Evolutionary conservation across 176 grass and related monocot species (phyloP).

Genomic region (Phoenix dactylifera): DNA sequence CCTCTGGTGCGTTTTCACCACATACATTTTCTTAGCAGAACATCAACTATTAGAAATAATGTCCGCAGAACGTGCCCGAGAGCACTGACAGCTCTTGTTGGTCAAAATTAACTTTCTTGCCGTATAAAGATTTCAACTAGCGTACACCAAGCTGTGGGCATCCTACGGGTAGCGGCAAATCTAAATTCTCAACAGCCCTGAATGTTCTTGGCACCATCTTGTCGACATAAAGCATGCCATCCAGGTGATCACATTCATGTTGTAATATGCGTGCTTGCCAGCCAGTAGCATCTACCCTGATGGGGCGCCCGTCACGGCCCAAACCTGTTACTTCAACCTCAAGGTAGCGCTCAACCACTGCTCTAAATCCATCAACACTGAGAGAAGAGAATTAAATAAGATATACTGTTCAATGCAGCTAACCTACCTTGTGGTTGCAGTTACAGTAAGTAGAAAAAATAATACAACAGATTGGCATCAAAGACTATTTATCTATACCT

Average conservation of each 20-base stretch:
- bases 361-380: conserved; percentile 91
- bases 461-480: too few species aligned
- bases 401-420: background rate
- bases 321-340: conserved; percentile 88
- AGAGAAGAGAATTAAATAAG: conserved; percentile 11
- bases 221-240: conserved; percentile 83
- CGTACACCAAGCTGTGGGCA: conserved; percentile 54
- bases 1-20: too few species aligned
- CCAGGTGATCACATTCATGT: conserved; percentile 92
- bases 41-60: too few species aligned
- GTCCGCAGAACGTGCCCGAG: too few species aligned
- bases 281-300: conserved; percentile 70
- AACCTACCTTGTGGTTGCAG: too few species aligned
- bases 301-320: conserved; percentile 45
- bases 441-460: too few species aligned
- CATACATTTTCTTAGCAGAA: too few species aligned
- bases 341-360: conserved; percentile 58
- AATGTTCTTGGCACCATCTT: conserved; percentile 90
- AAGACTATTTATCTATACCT: too few species aligned
- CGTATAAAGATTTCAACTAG: background rate
- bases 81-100: too few species aligned
- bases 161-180: conserved; percentile 57
- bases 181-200: conserved; percentile 69
- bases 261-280: conserved; percentile 94
- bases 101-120: too few species aligned